Evolutionary conservation across 2,329 filamentous ascomycete genomes (phyloP), one percentile per base, ranked within the genome.

Genomic region (Fonsecaea nubica): DNA sequence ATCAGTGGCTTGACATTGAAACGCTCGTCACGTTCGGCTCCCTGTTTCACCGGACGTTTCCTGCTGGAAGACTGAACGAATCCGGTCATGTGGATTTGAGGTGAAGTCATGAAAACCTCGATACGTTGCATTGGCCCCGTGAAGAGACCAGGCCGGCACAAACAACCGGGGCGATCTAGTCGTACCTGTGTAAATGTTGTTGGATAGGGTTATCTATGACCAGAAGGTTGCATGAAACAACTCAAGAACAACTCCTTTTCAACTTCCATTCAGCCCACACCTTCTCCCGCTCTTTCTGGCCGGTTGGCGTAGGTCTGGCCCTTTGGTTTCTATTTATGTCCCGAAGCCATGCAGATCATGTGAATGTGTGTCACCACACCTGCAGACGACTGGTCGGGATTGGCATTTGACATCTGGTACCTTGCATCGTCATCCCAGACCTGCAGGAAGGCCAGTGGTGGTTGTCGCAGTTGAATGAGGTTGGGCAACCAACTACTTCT

Each of bases 1-100:
- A 62, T 62, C 59, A 57, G 42, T 65, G 63, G 63, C 63, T 58
- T 62, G 58, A 13, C 40, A 4, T 45, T 65, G 63, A 65, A 62
- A 65, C 63, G 18, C 52, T 25, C 32, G 25, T 61, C 9, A 38
- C 36, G 42, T 61, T 32, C 33, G 32, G 18, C 32, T 52, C 18
- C 58, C 32, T 52, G 58, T 61, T 61, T 61, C 58, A 40, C 58
- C 58, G 45, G 18, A 9, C 5, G 10, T 61, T 33, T 33, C 30
- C 52, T 33, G 15, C 52, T 4, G 35, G 18, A 50, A 50, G 7
- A 25, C 18, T 21, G 6, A 4, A 25, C 18, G 45, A 50, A 50
- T 50, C n/a, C n/a, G 21, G 45, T 10, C 18, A 50, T 50, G n/a
- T 50, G 45, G 45, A 50, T 50, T 50, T n/a, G 2, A 10, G 13